Evolutionary conservation across 2,329 filamentous ascomycete genomes (phyloP).

Genomic region (Ceratocystis smalleyi): DNA sequence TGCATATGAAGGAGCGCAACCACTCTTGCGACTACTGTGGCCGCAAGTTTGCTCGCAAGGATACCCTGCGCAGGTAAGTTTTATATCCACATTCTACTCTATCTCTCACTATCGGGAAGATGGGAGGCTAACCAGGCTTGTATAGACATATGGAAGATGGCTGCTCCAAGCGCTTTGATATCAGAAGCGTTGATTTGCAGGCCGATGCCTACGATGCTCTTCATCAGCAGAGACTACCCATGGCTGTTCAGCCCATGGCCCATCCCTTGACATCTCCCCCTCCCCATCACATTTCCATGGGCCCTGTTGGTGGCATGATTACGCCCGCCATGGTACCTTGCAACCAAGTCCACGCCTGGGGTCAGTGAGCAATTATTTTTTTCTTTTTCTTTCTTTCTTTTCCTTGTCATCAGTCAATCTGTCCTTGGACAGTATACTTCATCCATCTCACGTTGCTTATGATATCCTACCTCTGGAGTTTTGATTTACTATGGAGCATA

Average conservation of each 20-base stretch:
- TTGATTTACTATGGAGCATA: not conserved
- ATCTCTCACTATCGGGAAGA: not conserved
- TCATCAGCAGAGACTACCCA: constrained; percentile 11
- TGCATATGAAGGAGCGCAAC: constrained; percentile 59
- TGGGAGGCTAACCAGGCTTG: constrained; percentile 6
- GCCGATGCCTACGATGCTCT: constrained; percentile 20
- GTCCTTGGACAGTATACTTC: not conserved
- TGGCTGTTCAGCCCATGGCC: not conserved
- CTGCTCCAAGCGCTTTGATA: constrained; percentile 51
- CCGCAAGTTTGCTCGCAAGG: constrained; percentile 60
- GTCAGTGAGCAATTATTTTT: not conserved
- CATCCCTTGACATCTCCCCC: constrained; percentile 8
- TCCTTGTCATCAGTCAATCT: not conserved
- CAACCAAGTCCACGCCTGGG: constrained; percentile 8
- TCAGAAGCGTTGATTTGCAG: constrained; percentile 35
- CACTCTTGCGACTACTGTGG: constrained; percentile 57
- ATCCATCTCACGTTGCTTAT: constrained; percentile 10
- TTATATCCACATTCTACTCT: not conserved
- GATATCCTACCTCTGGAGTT: constrained; percentile 10
- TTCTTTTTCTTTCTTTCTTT: not conserved
- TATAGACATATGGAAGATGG: constrained; percentile 61
- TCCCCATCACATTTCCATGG: constrained; percentile 6
- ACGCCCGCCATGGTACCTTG: not conserved
- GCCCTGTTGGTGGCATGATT: constrained; percentile 9
- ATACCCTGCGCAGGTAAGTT: constrained; percentile 61